These are phyloP conservation scores for Xylaria multiplex DNA, from an alignment of 2,329 filamentous ascomycete species.

Conservation along the genomic window DNA sequence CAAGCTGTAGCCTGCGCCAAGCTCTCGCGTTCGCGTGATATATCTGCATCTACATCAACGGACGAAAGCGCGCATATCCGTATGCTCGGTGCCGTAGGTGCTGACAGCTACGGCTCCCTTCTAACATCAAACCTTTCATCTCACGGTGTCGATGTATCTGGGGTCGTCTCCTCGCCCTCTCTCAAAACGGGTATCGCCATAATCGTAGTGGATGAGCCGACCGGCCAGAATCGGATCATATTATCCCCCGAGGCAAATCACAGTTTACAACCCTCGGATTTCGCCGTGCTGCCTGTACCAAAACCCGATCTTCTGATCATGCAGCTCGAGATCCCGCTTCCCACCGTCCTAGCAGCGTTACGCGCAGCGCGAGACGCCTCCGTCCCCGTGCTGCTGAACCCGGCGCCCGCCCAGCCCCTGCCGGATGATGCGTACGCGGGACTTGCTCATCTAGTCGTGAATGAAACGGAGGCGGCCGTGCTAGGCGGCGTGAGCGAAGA, in stretches of 20 bases:
- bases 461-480: constrained; percentile 87
- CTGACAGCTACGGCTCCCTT: constrained; percentile 71
- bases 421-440: constrained; percentile 72
- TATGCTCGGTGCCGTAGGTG: constrained; percentile 80
- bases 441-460: constrained; percentile 84
- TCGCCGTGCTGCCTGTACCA: constrained; percentile 48
- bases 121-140: constrained; percentile 67
- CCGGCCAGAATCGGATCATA: constrained; percentile 81
- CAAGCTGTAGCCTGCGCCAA: constrained; percentile 91
- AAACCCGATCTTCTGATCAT: constrained; percentile 73
- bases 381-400: constrained; percentile 81
- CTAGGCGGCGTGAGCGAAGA: constrained; percentile 67
- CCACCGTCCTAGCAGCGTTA: constrained; percentile 72
- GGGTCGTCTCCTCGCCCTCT: constrained; percentile 56
- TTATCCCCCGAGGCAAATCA: constrained; percentile 78
- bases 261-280: constrained; percentile 53
- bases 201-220: constrained; percentile 78
- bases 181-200: constrained; percentile 75
- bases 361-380: constrained; percentile 57
- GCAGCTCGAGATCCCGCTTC: constrained; percentile 80
- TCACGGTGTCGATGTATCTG: constrained; percentile 70
- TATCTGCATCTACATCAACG: constrained; percentile 46
- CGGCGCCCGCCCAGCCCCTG: constrained; percentile 78
- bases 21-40: constrained; percentile 69
- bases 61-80: constrained; percentile 59